Evolutionary conservation across 2,329 filamentous ascomycete species (phyloP).

Genomic region (Aspergillus ochraceoroseus): DNA sequence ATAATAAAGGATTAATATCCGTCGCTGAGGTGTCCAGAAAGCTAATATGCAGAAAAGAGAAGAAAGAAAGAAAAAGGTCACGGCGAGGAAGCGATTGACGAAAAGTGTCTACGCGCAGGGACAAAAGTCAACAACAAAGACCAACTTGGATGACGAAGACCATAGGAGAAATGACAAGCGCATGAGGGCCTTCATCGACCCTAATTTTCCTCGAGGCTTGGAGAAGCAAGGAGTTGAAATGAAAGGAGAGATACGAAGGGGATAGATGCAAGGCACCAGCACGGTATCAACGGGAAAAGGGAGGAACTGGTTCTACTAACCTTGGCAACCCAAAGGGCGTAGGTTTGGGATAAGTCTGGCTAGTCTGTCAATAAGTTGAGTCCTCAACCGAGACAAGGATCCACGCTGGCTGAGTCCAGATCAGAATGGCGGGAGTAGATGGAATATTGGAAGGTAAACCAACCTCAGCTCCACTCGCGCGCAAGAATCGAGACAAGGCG

Average conservation of each 20-base stretch:
- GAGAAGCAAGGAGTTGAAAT: slow-evolving; percentile 32
- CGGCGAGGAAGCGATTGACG: slow-evolving; percentile 22
- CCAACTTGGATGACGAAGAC: slow-evolving; percentile 16
- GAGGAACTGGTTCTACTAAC: slow-evolving; percentile 27
- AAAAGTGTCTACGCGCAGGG: slow-evolving; percentile 20
- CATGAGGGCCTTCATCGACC: slow-evolving; percentile 19
- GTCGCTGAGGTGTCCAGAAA: slow-evolving; percentile 23
- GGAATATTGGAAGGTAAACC: slow-evolving; percentile 14
- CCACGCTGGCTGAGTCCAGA: slow-evolving; percentile 21
- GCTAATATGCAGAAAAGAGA: slow-evolving; percentile 26
- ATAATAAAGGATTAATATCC: slow-evolving; percentile 19
- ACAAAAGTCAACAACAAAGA: slow-evolving; percentile 36
- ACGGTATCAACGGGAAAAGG: slow-evolving; percentile 23
- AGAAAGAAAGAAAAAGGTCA: slow-evolving; percentile 16
- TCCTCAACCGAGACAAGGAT: slow-evolving; percentile 27
- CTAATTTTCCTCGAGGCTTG: slow-evolving; percentile 28
- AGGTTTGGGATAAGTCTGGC: slow-evolving; percentile 14
- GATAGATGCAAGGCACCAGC: slow-evolving; percentile 36
- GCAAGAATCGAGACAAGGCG: slow-evolving; percentile 9
- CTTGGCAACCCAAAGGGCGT: slow-evolving; percentile 23
- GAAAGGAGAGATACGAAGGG: slow-evolving; percentile 25
- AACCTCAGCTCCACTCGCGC: slow-evolving; percentile 16
- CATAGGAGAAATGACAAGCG: slow-evolving; percentile 27
- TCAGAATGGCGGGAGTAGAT: slow-evolving; percentile 11
- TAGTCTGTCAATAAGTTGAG: slow-evolving; percentile 18